phyloP scores from a whole-genome alignment of 495 filamentous ascomycete species.

The Margaritispora aquatica region DNA sequence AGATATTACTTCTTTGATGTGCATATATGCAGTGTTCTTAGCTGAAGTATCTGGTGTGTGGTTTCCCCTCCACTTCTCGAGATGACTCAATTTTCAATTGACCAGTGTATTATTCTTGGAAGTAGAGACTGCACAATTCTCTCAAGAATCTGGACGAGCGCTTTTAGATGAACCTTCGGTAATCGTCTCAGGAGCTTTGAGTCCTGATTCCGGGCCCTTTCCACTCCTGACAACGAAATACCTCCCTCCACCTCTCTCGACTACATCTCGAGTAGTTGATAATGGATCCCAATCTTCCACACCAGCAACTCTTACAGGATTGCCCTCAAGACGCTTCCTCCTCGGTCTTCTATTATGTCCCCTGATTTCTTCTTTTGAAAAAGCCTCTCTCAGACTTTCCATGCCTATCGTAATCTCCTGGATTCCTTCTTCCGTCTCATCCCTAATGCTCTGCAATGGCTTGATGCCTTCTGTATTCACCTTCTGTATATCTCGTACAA shows the following conservation, averaged over 20 bases:
- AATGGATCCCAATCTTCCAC: conserved; percentile 56
- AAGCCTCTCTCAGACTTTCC: conserved; percentile 29
- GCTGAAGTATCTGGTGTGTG: too few species aligned
- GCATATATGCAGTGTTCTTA: too few species aligned
- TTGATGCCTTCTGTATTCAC: conserved; percentile 66
- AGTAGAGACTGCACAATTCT: too few species aligned
- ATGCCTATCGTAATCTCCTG: conserved; percentile 37
- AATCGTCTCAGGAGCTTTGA: not conserved
- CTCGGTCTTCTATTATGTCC: conserved; percentile 41
- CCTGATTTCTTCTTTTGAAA: conserved; percentile 35
- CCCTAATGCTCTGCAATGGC: conserved; percentile 71
- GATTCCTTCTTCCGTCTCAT: conserved; percentile 56
- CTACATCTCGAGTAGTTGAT: conserved; percentile 54
- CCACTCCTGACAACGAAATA: conserved; percentile 78
- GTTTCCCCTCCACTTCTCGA: too few species aligned
- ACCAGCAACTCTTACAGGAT: conserved; percentile 34
- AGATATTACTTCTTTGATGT: too few species aligned
- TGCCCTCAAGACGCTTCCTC: conserved; percentile 26
- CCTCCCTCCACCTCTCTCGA: conserved; percentile 37
- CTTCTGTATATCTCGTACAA: conserved; percentile 76
- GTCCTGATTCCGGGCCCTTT: conserved; percentile 5
- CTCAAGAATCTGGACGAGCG: too few species aligned
- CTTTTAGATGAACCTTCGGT: not conserved
- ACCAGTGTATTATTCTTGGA: too few species aligned
- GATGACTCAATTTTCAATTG: too few species aligned